Conservation (phyloP, 257 asterid genomes). For the Rauvolfia tetraphylla region DNA sequence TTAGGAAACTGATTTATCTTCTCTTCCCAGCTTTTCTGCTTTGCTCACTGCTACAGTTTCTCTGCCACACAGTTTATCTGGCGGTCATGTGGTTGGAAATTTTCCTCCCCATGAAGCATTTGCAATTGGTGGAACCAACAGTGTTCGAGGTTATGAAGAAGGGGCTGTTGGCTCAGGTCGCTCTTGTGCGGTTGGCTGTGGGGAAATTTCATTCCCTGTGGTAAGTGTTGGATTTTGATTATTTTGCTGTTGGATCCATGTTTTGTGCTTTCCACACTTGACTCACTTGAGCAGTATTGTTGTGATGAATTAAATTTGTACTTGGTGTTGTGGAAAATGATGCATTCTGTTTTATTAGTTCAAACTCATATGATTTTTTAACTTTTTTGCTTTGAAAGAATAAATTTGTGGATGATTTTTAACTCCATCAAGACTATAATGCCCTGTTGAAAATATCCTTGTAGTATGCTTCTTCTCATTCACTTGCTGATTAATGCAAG, state of each 20-base stretch:
- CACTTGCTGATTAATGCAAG: neutral
- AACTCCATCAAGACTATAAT: neutral
- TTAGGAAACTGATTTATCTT: neutral
- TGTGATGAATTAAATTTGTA: neutral
- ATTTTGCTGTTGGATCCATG: neutral
- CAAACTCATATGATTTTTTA: neutral
- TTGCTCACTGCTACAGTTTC: conserved; percentile 18
- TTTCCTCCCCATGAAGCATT: conserved; percentile 99
- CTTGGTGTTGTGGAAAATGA: neutral
- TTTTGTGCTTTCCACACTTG: neutral
- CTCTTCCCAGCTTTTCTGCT: conserved; percentile 1
- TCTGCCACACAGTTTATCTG: conserved; percentile 56
- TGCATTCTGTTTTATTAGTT: neutral
- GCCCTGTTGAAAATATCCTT: neutral
- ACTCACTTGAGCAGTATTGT: neutral
- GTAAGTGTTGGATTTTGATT: conserved; percentile 40
- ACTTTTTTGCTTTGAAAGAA: no score
- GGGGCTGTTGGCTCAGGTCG: conserved; percentile 96
- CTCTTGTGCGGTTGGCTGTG: conserved; percentile 76
- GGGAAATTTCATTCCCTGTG: conserved; percentile 88
- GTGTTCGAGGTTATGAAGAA: conserved; percentile 98
- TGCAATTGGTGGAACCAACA: conserved; percentile 94
- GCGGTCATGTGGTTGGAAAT: conserved; percentile 84
- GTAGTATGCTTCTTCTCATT: neutral
- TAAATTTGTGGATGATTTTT: no score